A percentile compares a stretch with the other conserved stretches of the same genome.
Evolutionary conservation across 2,329 filamentous ascomycete genomes (phyloP).

Genomic region (Botryotinia calthae): DNA sequence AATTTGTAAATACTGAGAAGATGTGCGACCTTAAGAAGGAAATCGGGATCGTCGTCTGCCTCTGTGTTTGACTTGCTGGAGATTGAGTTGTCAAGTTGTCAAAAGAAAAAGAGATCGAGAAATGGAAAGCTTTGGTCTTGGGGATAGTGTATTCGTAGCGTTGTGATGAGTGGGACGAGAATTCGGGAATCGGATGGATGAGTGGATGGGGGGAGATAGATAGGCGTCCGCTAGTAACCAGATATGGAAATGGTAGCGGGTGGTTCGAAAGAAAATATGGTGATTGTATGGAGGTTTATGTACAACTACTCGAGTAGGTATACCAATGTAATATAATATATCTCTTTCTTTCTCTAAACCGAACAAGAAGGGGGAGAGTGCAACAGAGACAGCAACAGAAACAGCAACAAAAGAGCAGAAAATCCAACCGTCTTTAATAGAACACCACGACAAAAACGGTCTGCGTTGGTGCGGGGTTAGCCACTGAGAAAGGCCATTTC

Average conservation of each 20-base stretch:
- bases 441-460: neutral
- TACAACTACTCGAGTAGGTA: neutral
- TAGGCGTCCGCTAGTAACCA: neutral
- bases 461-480: neutral
- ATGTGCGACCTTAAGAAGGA: conserved; percentile 2
- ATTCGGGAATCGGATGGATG: neutral
- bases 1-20: neutral
- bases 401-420: neutral
- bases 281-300: neutral
- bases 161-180: conserved; percentile 9
- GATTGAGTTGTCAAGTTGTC: neutral
- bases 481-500: conserved; percentile 1
- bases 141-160: neutral
- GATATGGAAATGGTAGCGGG: neutral
- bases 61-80: conserved; percentile 14
- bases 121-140: conserved; percentile 8
- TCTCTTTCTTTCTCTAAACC: neutral
- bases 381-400: neutral
- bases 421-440: neutral
- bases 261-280: neutral
- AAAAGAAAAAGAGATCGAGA: neutral
- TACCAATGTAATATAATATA: no score
- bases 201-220: neutral
- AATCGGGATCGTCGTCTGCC: neutral
- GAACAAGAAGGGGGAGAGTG: neutral